Base-by-base conservation (phyloP, 352 stramenopile genomes). In the Phytophthora crassamura region DNA sequence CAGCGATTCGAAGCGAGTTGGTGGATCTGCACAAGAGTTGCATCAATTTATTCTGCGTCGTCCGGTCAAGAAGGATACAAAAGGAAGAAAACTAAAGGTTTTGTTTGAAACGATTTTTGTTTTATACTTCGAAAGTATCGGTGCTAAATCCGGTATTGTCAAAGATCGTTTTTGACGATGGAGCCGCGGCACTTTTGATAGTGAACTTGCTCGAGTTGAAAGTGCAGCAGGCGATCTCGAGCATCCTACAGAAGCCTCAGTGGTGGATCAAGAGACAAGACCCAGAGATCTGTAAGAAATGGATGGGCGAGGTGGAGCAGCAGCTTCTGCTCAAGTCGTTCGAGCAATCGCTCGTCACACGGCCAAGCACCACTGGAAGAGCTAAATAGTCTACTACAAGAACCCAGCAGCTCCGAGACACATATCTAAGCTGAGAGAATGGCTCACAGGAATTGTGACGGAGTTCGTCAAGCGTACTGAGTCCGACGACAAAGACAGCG, bases 111-210 rank as follows among this genome's bases (percentile, higher is more conserved):
- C n/a, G n/a, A n/a, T n/a, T n/a, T n/a, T n/a, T n/a, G n/a, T n/a
- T n/a, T n/a, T n/a, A n/a, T n/a, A n/a, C n/a, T n/a, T n/a, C n/a
- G n/a, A n/a, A n/a, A n/a, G n/a, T n/a, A n/a, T n/a, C n/a, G n/a
- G n/a, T n/a, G n/a, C n/a, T n/a, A n/a, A n/a, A n/a, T n/a, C n/a
- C n/a, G n/a, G n/a, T n/a, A n/a, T n/a, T n/a, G n/a, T n/a, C n/a
- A n/a, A n/a, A n/a, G n/a, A n/a, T n/a, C n/a, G n/a, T n/a, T 60
- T 11, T 82, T 69, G n/a, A 88, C 63, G 14, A 88, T 64, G 50
- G 64, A 84, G 42, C 78, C 69, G 18, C 88, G 68, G 16, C 67
- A 47, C 64, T 69, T 38, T 74, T 81, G 4, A 34, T 34, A 16
- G 16, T 35, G 5, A 38, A 4, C 5, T 15, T 22, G 14, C 25